Evolutionary conservation across 148 eudicot species (phyloP).

Genomic region (Persicaria tinctoria): DNA sequence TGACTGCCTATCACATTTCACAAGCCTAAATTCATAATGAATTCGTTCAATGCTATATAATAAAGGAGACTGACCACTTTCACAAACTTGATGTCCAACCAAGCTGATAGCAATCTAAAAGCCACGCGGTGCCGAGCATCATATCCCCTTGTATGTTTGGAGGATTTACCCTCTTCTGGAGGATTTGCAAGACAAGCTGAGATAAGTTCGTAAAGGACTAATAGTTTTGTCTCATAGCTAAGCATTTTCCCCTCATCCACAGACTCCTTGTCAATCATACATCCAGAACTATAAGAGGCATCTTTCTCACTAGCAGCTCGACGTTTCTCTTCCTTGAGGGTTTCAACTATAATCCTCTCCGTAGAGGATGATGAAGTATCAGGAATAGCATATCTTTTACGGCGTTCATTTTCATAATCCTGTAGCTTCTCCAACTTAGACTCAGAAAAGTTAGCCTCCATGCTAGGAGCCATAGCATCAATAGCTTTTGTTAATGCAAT

Average conservation of each 20-base stretch:
- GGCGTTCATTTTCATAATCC: slow-evolving; percentile 53
- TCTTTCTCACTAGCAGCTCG: slow-evolving; percentile 23
- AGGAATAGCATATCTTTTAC: slow-evolving; percentile 48
- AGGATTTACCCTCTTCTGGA: slow-evolving; percentile 43
- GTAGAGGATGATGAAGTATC: slow-evolving; percentile 29
- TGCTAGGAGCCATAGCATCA: slow-evolving; percentile 58
- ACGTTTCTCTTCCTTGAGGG: slow-evolving; percentile 23
- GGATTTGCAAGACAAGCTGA: slow-evolving; percentile 78
- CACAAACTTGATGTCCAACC: slow-evolving; percentile 85
- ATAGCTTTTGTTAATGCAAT: slow-evolving; percentile 66
- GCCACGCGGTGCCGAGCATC: slow-evolving; percentile 94
- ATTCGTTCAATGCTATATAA: background rate
- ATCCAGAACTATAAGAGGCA: slow-evolving; percentile 24
- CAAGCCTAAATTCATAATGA: background rate
- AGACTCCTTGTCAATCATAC: slow-evolving; percentile 39
- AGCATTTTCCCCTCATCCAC: slow-evolving; percentile 62
- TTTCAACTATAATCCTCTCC: slow-evolving; percentile 24
- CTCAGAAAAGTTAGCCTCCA: slow-evolving; percentile 39
- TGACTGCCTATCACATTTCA: background rate
- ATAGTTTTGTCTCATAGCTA: slow-evolving; percentile 60
- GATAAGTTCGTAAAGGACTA: slow-evolving; percentile 79
- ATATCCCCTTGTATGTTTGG: slow-evolving; percentile 58
- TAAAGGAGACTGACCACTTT: slow-evolving; percentile 49
- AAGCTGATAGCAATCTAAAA: slow-evolving; percentile 73
- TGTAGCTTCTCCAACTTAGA: slow-evolving; percentile 47